A percentile compares a stretch with the other conserved stretches of the same genome.
Conservation (phyloP, 495 filamentous ascomycete species). For the Penicillium verhagenii region DNA sequence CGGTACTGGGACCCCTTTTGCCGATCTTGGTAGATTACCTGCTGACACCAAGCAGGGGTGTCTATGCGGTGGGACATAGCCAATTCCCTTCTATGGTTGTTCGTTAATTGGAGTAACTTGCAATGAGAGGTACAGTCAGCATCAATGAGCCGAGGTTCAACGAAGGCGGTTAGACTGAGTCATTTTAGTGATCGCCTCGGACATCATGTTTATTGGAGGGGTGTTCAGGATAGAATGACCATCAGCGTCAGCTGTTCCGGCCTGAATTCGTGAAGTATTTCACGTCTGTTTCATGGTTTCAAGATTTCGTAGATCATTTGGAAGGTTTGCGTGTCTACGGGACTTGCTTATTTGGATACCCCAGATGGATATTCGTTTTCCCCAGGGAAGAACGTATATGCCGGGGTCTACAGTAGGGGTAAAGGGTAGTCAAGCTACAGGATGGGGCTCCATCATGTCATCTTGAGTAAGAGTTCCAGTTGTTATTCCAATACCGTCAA, state of each 20-base stretch:
- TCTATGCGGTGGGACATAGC: neutral
- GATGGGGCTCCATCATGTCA: neutral
- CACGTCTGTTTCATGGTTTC: neutral
- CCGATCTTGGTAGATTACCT: neutral
- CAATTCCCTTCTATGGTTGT: no score
- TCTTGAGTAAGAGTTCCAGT: neutral
- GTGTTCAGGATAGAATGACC: neutral
- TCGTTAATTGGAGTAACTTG: no score
- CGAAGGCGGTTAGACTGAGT: slow-evolving; percentile 20
- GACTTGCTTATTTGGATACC: neutral
- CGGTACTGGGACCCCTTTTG: neutral
- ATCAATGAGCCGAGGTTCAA: slow-evolving; percentile 27
- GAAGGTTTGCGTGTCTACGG: neutral
- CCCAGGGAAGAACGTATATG: neutral
- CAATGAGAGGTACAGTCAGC: slow-evolving; percentile 8
- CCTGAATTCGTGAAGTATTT: slow-evolving; percentile 11
- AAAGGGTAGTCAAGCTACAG: neutral
- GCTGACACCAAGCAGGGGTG: neutral
- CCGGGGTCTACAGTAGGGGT: neutral
- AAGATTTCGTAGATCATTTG: neutral
- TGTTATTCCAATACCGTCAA: neutral
- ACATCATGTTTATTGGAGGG: slow-evolving; percentile 6
- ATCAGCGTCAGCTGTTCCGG: slow-evolving; percentile 6
- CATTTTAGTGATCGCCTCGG: slow-evolving; percentile 16
- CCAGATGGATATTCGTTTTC: neutral